These are phyloP conservation scores for Apophysomyces variabilis DNA, from an alignment of 371 early-diverging fungal species.

Conservation along the genomic window DNA sequence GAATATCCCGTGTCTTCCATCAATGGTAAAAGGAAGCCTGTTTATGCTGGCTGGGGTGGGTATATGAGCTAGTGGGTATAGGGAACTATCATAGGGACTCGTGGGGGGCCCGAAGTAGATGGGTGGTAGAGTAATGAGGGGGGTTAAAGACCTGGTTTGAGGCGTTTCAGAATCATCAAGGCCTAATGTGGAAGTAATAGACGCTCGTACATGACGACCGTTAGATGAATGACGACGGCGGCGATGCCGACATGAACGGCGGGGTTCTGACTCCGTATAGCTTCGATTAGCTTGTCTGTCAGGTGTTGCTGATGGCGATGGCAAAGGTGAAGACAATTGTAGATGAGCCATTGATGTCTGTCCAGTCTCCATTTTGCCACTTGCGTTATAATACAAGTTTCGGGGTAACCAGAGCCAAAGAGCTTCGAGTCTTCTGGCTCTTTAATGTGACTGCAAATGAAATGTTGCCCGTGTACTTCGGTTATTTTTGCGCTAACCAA, in stretches of 20 bases:
- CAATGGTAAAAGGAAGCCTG: conserved; percentile 13
- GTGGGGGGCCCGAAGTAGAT: background rate
- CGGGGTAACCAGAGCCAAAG: background rate
- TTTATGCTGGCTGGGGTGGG: conserved; percentile 19
- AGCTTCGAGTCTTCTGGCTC: background rate
- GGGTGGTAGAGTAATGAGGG: background rate
- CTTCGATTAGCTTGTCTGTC: conserved; percentile 6
- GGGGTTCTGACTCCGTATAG: conserved; percentile 7
- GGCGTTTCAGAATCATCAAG: conserved; percentile 1
- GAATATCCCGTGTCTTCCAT: conserved; percentile 14
- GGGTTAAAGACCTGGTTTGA: background rate
- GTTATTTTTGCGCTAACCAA: no score
- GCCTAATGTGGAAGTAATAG: background rate
- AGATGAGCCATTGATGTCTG: conserved; percentile 12
- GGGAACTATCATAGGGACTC: background rate
- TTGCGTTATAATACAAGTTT: conserved; percentile 4
- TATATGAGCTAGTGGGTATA: conserved; percentile 24
- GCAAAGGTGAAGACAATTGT: conserved; percentile 23
- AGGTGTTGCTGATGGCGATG: conserved; percentile 24
- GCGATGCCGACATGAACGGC: conserved; percentile 6
- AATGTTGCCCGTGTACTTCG: background rate
- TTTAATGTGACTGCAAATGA: background rate
- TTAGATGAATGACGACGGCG: conserved; percentile 7
- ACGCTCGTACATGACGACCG: conserved; percentile 4
- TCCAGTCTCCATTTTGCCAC: conserved; percentile 7